These are phyloP conservation scores for Penicillium sp. DNA, from an alignment of 2,329 filamentous ascomycete species.

Conservation along the genomic window DNA sequence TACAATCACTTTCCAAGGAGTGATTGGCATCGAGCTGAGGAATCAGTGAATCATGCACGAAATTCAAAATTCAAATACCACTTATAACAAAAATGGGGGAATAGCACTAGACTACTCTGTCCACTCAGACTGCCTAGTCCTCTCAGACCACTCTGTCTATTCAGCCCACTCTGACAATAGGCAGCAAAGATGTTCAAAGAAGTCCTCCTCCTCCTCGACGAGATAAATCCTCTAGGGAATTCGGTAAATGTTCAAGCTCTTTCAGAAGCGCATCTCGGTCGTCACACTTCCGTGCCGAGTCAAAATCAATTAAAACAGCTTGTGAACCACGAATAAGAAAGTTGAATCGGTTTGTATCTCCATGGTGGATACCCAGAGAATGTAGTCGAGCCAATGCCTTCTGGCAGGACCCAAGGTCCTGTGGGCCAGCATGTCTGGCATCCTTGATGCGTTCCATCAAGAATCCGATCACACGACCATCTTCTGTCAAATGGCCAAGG, in stretches of 20 bases:
- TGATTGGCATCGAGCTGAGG: too few species aligned
- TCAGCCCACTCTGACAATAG: too few species aligned
- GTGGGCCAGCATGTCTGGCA: not conserved
- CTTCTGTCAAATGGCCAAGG: not conserved
- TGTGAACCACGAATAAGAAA: not conserved
- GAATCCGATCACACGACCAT: not conserved
- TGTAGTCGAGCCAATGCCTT: not conserved
- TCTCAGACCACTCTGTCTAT: too few species aligned
- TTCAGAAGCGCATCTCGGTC: not conserved
- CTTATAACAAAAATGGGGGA: too few species aligned
- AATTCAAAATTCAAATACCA: too few species aligned
- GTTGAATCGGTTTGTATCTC: not conserved
- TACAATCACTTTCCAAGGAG: too few species aligned
- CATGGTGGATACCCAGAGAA: not conserved
- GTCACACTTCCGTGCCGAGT: not conserved
- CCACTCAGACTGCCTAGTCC: too few species aligned
- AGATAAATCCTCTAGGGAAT: not conserved
- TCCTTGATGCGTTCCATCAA: not conserved
- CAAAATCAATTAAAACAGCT: not conserved
- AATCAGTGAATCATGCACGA: too few species aligned
- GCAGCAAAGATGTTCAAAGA: too few species aligned
- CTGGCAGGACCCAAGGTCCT: not conserved
- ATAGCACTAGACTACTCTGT: too few species aligned
- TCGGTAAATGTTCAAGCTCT: not conserved
- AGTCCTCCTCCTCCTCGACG: not conserved